Evolutionary conservation across 106 monocot species (phyloP).

Genomic region (Gastrodia elata): DNA sequence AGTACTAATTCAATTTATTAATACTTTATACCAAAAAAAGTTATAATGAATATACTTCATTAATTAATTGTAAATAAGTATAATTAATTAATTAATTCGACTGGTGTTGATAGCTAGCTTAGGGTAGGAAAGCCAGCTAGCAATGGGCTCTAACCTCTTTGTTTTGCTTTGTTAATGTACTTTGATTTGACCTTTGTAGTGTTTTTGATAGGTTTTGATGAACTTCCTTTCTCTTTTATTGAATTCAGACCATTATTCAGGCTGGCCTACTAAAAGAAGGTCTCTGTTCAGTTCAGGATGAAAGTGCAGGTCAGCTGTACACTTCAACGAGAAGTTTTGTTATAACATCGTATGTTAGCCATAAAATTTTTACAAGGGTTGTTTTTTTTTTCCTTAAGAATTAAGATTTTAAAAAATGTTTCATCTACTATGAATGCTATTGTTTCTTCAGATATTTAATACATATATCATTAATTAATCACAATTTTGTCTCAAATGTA

Average conservation of each 20-base stretch:
- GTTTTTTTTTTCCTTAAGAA: background rate
- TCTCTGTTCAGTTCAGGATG: constrained; percentile 92
- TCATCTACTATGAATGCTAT: background rate
- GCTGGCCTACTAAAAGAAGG: constrained; percentile 85
- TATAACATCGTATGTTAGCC: background rate
- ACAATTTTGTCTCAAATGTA: background rate
- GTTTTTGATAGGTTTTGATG: background rate
- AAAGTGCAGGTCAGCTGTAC: constrained; percentile 65
- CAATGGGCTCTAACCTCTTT: background rate
- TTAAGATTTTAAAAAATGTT: background rate
- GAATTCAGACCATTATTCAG: constrained; percentile 59
- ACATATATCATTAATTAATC: background rate
- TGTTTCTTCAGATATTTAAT: background rate
- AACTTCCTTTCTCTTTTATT: constrained; percentile 6
- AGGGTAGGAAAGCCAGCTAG: no score
- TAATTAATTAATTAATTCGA: no score
- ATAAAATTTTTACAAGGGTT: background rate
- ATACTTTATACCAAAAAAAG: no score
- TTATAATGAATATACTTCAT: no score
- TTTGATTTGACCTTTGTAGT: background rate
- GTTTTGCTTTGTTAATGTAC: background rate
- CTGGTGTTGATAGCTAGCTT: no score
- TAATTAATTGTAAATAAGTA: no score
- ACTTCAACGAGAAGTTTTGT: background rate
- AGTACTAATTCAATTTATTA: no score